Evolutionary conservation across 371 early-diverging fungal species (phyloP), one percentile per base, ranked within the genome.

Genomic region (Rhizopus sp.): DNA sequence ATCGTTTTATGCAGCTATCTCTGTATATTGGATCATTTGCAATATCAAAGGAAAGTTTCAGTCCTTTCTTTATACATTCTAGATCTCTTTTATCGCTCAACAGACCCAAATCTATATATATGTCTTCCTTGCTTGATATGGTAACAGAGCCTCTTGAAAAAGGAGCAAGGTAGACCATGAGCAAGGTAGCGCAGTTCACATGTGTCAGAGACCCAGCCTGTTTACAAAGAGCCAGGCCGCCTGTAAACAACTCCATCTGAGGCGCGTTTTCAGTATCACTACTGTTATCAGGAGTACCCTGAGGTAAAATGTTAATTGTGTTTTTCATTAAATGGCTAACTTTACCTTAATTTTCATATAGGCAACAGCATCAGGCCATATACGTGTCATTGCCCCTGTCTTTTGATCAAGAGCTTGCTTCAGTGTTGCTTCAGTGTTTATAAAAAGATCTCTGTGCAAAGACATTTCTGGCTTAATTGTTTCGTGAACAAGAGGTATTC

Each of bases 331-430:
- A 12, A 9, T 6, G 33, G 7, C 32, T 15, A 4, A 9, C 2
- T 47, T 45, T 55, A 66, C 69, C 5, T 60, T 59, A n/a, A 67
- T 40, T 51, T 69, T 63, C 38, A 72, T 50, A 48, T 69, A 77
- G 3, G 72, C 74, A 4, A 57, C 64, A 23, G 65, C 63, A 49
- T 73, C 74, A 16, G 63, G 60, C 54, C 67, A 66, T n/a, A 51
- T 17, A 58, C 60, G 40, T 12, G 62, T 53, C 5, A 71, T 53
- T 12, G 69, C 48, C 2, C 77, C 69, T 8, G 47, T 45, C 13
- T 55, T 50, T 52, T 60, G 29, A 2, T 50, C 7, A 2, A 50
- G 23, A n/a, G 54, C 48, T 5, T 39, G 44, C 12, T 66, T 50
- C 0, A 66, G 7, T 0, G 62, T 50, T 8, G 45, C 62, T 1